Conservation (phyloP, 2,329 filamentous ascomycete species). For the Dryadomyces sulphureus region DNA sequence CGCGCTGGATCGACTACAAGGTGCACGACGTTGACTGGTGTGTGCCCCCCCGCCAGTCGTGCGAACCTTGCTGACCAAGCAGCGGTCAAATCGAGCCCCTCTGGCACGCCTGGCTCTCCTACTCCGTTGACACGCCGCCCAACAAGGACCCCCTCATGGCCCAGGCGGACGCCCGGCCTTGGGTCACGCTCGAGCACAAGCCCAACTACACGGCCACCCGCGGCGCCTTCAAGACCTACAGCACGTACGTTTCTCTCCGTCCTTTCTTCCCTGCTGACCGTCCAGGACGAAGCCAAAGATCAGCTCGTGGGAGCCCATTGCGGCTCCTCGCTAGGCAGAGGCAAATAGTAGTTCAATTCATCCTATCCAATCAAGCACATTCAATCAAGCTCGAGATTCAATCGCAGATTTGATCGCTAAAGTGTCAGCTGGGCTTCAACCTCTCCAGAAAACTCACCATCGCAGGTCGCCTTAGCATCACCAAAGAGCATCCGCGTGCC, state of each 20-base stretch:
- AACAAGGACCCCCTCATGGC: constrained; percentile 57
- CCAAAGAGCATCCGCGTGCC: constrained; percentile 86
- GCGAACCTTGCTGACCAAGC: neutral
- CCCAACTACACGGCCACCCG: constrained; percentile 63
- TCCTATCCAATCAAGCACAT: no score
- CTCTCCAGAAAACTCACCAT: constrained; percentile 38
- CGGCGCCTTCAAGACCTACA: constrained; percentile 84
- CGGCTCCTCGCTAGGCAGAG: constrained; percentile 16
- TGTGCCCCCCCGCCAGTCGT: constrained; percentile 13
- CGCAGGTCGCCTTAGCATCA: constrained; percentile 71
- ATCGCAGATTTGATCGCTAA: constrained; percentile 19
- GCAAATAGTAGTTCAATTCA: no score
- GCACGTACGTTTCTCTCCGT: constrained; percentile 53
- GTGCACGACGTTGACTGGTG: constrained; percentile 69
- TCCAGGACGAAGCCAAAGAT: constrained; percentile 21
- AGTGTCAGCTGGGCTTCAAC: constrained; percentile 2
- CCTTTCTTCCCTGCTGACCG: neutral
- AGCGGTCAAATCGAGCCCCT: constrained; percentile 81
- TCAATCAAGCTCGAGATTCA: constrained; percentile 13
- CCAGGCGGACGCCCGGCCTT: constrained; percentile 38
- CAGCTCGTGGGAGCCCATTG: constrained; percentile 19
- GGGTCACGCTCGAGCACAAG: constrained; percentile 59
- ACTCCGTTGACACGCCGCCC: constrained; percentile 78
- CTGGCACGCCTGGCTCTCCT: constrained; percentile 98
- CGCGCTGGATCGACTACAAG: constrained; percentile 96